These are phyloP conservation scores for Rhododendron griersonianum DNA, from an alignment of 148 eudicot species.

Conservation along the genomic window DNA sequence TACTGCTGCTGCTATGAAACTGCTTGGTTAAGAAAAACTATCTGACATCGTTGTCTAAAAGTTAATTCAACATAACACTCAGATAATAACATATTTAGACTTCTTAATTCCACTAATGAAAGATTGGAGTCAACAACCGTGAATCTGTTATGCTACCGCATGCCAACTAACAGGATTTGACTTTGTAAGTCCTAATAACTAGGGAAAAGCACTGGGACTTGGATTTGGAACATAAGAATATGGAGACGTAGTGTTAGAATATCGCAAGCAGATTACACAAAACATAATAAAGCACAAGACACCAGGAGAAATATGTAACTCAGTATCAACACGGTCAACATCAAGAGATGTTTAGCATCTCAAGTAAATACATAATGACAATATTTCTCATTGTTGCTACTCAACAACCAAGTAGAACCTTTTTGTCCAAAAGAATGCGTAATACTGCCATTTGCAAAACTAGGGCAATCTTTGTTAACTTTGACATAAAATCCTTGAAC, in stretches of 20 bases:
- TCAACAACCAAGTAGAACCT: neutral
- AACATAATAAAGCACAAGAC: neutral
- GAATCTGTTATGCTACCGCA: neutral
- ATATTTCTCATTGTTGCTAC: neutral
- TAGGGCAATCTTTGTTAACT: neutral
- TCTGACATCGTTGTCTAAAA: neutral
- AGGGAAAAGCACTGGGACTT: neutral
- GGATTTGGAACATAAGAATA: neutral
- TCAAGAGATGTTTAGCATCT: neutral
- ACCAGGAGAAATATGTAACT: neutral
- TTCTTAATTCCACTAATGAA: neutral
- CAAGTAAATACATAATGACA: neutral
- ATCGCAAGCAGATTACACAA: neutral
- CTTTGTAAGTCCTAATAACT: neutral
- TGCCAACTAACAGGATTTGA: neutral
- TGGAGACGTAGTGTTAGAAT: neutral
- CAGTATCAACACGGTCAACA: neutral
- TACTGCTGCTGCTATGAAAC: constrained; percentile 75
- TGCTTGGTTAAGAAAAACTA: constrained; percentile 44
- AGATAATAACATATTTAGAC: neutral
- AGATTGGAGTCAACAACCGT: neutral
- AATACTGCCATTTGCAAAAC: neutral
- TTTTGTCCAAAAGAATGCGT: neutral
- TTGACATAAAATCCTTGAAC: neutral
- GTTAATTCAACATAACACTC: neutral